These are phyloP conservation scores for Hymenoscyphus infarciens DNA, from an alignment of 2,329 filamentous ascomycete species.

Conservation along the genomic window DNA sequence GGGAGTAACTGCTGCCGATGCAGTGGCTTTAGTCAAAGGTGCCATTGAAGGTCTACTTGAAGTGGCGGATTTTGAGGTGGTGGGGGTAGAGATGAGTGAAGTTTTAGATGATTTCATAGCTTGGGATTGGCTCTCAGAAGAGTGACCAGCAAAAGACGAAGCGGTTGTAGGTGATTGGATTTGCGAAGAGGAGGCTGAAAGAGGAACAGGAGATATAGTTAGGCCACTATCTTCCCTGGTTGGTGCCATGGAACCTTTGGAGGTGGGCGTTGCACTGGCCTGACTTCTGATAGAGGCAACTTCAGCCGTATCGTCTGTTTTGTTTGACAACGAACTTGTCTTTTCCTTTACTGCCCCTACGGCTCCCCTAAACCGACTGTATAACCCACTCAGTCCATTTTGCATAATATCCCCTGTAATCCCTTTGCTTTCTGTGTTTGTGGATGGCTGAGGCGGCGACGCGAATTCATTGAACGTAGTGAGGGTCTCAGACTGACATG, in stretches of 20 bases:
- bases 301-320: conserved; percentile 45
- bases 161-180: conserved; percentile 34
- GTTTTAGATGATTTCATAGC: conserved; percentile 33
- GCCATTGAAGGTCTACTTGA: conserved; percentile 31
- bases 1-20: conserved; percentile 37
- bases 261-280: conserved; percentile 39
- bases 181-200: conserved; percentile 32
- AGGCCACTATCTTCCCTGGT: conserved; percentile 39
- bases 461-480: conserved; percentile 95
- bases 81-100: conserved; percentile 29
- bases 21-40: conserved; percentile 32
- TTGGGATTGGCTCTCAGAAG: conserved; percentile 33
- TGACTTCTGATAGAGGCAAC: conserved; percentile 42
- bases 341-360: conserved; percentile 65
- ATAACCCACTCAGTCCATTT: conserved; percentile 83
- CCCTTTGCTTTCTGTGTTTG: conserved; percentile 62
- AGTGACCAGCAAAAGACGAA: conserved; percentile 29
- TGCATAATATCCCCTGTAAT: conserved; percentile 72
- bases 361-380: conserved; percentile 77
- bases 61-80: conserved; percentile 29
- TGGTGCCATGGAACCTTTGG: conserved; percentile 42
- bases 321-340: conserved; percentile 31
- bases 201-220: conserved; percentile 36
- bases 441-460: conserved; percentile 58
- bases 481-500: conserved; percentile 78